phyloP scores from a whole-genome alignment of 1,139 yeast species.

The Saccharomycopsis crataegensis region DNA sequence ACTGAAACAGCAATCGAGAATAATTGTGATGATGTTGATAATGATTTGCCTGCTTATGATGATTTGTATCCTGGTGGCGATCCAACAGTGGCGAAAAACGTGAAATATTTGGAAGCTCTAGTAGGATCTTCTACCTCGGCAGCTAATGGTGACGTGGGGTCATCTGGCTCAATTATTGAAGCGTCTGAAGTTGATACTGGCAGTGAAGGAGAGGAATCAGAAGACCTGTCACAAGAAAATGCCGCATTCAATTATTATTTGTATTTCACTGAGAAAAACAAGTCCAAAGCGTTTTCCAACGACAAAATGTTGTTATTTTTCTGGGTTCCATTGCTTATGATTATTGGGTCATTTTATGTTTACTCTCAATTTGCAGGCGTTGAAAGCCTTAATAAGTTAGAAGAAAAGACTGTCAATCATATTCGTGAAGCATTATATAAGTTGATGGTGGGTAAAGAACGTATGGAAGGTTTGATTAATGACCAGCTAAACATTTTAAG shows the following conservation, averaged over 20 bases:
- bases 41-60: slow-evolving; percentile 64
- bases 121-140: slow-evolving; percentile 24
- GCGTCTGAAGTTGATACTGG: slow-evolving; percentile 14
- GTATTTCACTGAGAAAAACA: slow-evolving; percentile 29
- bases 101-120: slow-evolving; percentile 23
- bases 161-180: not conserved
- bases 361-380: slow-evolving; percentile 16
- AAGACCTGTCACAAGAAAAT: slow-evolving; percentile 34
- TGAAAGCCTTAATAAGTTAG: slow-evolving; percentile 7
- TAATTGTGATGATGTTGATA: slow-evolving; percentile 14
- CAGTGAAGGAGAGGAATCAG: slow-evolving; percentile 12
- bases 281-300: slow-evolving; percentile 59
- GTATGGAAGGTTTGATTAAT: slow-evolving; percentile 14
- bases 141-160: slow-evolving; percentile 22
- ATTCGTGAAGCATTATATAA: slow-evolving; percentile 13
- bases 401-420: slow-evolving; percentile 7
- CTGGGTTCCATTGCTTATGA: slow-evolving; percentile 70
- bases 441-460: slow-evolving; percentile 16
- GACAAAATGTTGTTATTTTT: slow-evolving; percentile 83
- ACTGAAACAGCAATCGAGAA: no score
- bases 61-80: slow-evolving; percentile 70
- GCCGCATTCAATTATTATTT: slow-evolving; percentile 39
- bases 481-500: slow-evolving; percentile 2
- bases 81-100: slow-evolving; percentile 22
- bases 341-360: slow-evolving; percentile 45